These are phyloP conservation scores for Aegilops tauschii DNA, from an alignment of 176 grass and related monocot genomes.

Conservation along the genomic window DNA sequence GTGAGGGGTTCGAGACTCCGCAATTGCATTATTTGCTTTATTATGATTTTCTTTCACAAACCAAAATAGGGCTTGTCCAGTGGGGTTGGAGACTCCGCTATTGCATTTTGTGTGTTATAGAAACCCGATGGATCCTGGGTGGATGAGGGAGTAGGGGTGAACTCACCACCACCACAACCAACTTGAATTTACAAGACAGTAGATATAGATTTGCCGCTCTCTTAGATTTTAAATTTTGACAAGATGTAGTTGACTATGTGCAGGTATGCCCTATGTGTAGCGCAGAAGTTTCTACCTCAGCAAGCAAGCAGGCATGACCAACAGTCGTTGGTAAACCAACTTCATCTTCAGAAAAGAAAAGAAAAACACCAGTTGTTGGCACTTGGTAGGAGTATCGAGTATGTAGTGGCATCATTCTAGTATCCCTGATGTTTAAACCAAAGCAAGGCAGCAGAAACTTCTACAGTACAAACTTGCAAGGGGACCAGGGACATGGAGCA, in stretches of 20 bases:
- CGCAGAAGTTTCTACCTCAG: slow-evolving; percentile 78
- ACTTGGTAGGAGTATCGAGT: slow-evolving; percentile 23
- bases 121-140: not conserved
- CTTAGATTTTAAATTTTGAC: slow-evolving; percentile 21
- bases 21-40: not conserved
- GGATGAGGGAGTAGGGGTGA: not conserved
- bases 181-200: no score
- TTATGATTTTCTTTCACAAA: not conserved
- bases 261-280: slow-evolving; percentile 91
- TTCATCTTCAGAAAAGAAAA: no score
- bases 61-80: not conserved
- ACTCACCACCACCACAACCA: no score
- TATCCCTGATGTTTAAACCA: slow-evolving; percentile 15
- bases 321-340: not conserved
- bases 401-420: slow-evolving; percentile 17
- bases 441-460: not conserved
- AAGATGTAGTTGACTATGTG: slow-evolving; percentile 19
- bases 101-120: not conserved
- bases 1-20: not conserved
- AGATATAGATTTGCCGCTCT: not conserved
- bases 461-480: not conserved
- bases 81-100: not conserved
- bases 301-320: slow-evolving; percentile 49
- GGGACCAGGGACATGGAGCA: not conserved
- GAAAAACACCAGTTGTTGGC: not conserved